These are phyloP conservation scores for Aristolochia contorta DNA, from an alignment of 164 flowering plant species.

Conservation along the genomic window DNA sequence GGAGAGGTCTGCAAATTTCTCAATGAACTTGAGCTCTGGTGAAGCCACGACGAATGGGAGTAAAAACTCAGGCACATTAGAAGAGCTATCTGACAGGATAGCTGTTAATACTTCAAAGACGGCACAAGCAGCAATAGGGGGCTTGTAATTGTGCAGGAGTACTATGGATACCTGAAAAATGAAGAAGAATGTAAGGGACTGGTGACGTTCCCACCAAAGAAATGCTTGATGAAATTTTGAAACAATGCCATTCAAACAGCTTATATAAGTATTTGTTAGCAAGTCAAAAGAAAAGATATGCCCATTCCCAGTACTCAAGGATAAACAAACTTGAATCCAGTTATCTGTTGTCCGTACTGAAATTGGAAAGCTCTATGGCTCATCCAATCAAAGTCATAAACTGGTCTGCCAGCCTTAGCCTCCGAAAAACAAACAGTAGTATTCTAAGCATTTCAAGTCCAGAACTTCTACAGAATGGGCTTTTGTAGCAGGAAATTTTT, in stretches of 20 bases:
- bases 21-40: constrained; percentile 30
- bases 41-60: constrained; percentile 42
- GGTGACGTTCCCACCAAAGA: background rate
- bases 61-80: constrained; percentile 34
- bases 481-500: too few species aligned
- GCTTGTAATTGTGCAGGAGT: constrained; percentile 44
- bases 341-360: background rate
- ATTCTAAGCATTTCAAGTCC: too few species aligned
- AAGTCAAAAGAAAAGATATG: background rate
- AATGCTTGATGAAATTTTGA: background rate
- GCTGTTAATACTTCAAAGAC: constrained; percentile 43
- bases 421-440: too few species aligned
- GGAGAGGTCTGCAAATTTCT: background rate
- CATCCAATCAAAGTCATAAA: too few species aligned
- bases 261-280: background rate
- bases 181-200: background rate
- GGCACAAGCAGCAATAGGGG: constrained; percentile 58
- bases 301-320: background rate
- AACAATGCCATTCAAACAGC: background rate
- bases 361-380: too few species aligned
- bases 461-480: too few species aligned
- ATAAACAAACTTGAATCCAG: background rate
- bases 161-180: constrained; percentile 48
- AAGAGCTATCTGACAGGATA: constrained; percentile 28
- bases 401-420: too few species aligned